Conservation (phyloP, 768 basidiomycete genomes). For the Podaxis mareebaensis region DNA sequence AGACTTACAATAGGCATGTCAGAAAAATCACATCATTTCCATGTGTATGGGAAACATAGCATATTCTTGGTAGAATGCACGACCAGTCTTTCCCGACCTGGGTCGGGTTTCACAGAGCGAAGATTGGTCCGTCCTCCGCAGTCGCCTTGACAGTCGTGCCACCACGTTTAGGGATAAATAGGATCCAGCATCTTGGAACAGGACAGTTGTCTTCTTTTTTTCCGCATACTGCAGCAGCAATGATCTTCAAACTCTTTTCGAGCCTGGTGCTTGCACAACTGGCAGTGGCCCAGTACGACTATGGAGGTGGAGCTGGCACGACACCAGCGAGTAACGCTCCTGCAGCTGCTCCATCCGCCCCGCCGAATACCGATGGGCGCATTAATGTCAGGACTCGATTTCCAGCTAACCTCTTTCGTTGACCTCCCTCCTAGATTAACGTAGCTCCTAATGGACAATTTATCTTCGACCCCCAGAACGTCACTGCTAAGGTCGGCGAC, state of each 20-base stretch:
- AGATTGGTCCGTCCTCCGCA: slow-evolving; percentile 5
- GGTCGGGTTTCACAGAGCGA: not conserved
- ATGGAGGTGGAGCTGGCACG: slow-evolving; percentile 24
- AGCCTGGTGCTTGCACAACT: slow-evolving; percentile 19
- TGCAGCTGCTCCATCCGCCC: slow-evolving; percentile 37
- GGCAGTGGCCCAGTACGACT: slow-evolving; percentile 38
- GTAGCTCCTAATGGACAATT: slow-evolving; percentile 41
- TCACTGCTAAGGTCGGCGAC: slow-evolving; percentile 52
- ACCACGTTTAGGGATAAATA: slow-evolving; percentile 5
- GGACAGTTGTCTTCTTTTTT: not conserved
- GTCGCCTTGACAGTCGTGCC: slow-evolving; percentile 11
- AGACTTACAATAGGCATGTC: not conserved
- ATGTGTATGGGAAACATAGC: slow-evolving; percentile 14
- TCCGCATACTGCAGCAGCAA: not conserved
- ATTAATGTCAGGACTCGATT: slow-evolving; percentile 33
- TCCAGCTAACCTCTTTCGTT: not conserved
- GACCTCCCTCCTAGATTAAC: slow-evolving; percentile 34
- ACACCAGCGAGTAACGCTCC: slow-evolving; percentile 26
- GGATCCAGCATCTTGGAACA: not conserved
- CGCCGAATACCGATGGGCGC: slow-evolving; percentile 33
- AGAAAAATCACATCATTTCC: slow-evolving; percentile 5
- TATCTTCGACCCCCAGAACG: slow-evolving; percentile 43
- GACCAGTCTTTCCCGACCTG: not conserved
- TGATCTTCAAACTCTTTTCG: slow-evolving; percentile 4
- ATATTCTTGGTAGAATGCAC: not conserved